Base-by-base conservation (phyloP, 306 rosid species). In the Astragalus membranaceus region DNA sequence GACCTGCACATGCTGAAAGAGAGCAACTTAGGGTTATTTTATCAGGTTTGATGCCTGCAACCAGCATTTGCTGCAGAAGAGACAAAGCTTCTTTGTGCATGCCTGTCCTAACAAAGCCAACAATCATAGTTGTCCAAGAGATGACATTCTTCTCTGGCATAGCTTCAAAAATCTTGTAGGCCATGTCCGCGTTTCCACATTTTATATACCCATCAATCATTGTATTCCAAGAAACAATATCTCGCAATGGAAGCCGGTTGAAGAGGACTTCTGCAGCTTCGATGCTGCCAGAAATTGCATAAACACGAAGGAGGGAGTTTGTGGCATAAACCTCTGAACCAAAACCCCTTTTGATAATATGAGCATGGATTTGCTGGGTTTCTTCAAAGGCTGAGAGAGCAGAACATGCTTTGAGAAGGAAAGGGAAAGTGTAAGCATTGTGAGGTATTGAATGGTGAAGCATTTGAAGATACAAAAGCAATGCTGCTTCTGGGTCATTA, bases 351-450 rank as follows among this genome's bases (percentile, higher is more conserved):
- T 87, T 87, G 71, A 90, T 48, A 9, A 89, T 69, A 6, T 79
- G 86, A 69, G 84, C 67, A 5, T 87, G 89, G 69, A 89, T 48
- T 78, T 84, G 91, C 50, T 54, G 60, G 49, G 86, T 77, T 85
- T 89, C 88, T 64, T 75, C 82, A 1, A 80, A 64, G 30, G 88
- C 85, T 10, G 81, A 80, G 50, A 85, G 73, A 35, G 58, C 53
- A 55, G 87, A 78, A 68, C 96, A 89, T 42, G 92, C 88, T 85
- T 85, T 89, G 64, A 89, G 90, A 72, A 87, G 74, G 73, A 77
- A 89, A 82, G 96, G 89, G 74, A 85, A 87, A 16, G 96, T 87
- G 80, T 87, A 73, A 42, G 87, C 64, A 69, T 84, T 84, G 67
- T 76, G 88, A 23, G 88, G 76, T 4, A 75, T 78, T 12, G 89